Evolutionary conservation across 202 grass and related monocot species (phyloP).

Genomic region (Carex arenaria): DNA sequence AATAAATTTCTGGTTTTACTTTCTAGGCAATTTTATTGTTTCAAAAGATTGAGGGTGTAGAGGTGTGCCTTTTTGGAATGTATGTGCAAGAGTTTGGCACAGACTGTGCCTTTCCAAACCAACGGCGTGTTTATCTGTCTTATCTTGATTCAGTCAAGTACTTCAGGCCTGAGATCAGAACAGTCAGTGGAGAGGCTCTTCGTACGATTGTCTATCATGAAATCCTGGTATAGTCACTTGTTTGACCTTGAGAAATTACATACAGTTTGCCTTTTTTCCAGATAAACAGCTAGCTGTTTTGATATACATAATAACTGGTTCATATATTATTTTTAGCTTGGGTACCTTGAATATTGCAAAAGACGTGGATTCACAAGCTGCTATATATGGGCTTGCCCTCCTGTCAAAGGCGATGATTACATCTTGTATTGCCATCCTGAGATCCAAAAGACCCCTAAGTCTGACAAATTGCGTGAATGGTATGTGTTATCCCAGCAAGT

Average conservation of each 20-base stretch:
- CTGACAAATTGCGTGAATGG: constrained; percentile 97
- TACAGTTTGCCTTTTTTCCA: constrained; percentile 4
- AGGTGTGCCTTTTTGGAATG: constrained; percentile 99
- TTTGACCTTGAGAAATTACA: not conserved
- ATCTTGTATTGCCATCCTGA: constrained; percentile 99
- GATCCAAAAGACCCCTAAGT: constrained; percentile 99
- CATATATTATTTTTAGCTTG: constrained; percentile 52
- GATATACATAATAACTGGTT: not conserved
- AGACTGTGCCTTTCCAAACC: constrained; percentile 76
- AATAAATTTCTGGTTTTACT: constrained; percentile 22
- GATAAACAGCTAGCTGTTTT: not conserved
- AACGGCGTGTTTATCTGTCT: constrained; percentile 97
- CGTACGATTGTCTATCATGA: constrained; percentile 98
- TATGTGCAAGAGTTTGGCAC: constrained; percentile 99
- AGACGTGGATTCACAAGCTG: constrained; percentile 98
- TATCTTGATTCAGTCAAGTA: constrained; percentile 99
- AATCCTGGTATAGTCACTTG: constrained; percentile 73
- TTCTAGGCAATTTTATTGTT: constrained; percentile 94
- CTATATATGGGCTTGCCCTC: constrained; percentile 98
- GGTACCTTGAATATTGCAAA: constrained; percentile 99
- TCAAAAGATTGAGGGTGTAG: constrained; percentile 99
- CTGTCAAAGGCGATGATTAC: constrained; percentile 99
- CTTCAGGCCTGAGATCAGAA: constrained; percentile 95
- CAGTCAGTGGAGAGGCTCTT: constrained; percentile 75
- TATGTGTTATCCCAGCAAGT: constrained; percentile 33